phyloP scores from a whole-genome alignment of 805 yeast genomes.

The Zygosaccharomyces gambellarensis region DNA sequence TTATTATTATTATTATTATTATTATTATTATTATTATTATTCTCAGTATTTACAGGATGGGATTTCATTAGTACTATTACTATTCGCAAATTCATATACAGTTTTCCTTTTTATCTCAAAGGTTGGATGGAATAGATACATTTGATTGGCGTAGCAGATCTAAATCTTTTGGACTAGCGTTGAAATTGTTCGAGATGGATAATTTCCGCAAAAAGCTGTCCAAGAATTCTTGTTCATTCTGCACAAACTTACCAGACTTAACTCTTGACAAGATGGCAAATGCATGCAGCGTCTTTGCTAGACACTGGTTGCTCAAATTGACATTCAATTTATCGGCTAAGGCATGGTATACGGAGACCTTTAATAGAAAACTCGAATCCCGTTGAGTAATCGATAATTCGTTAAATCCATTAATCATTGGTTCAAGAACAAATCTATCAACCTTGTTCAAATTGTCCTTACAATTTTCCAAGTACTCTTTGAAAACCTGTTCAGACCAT shows the following conservation, averaged over 20 bases:
- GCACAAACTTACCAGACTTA: constrained; percentile 10
- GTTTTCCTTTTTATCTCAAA: not conserved
- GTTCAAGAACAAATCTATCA: constrained; percentile 14
- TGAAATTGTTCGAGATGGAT: constrained; percentile 11
- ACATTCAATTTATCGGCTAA: constrained; percentile 18
- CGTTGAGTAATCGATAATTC: constrained; percentile 15
- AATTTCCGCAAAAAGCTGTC: constrained; percentile 12
- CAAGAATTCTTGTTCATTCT: constrained; percentile 9
- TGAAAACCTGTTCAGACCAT: constrained; percentile 25
- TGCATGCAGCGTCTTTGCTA: constrained; percentile 14
- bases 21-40: no score
- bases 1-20: not conserved
- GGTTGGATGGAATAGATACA: constrained; percentile 11
- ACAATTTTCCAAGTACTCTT: constrained; percentile 16
- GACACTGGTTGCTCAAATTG: constrained; percentile 9
- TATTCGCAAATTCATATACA: not conserved
- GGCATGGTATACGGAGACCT: constrained; percentile 18
- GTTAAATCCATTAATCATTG: constrained; percentile 21
- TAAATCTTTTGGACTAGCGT: constrained; percentile 15
- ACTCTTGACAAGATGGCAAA: constrained; percentile 13
- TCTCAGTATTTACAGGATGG: not conserved
- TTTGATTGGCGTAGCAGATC: constrained; percentile 14
- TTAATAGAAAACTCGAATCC: constrained; percentile 14
- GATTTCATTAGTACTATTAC: not conserved
- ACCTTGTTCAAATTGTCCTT: constrained; percentile 7